Base-by-base conservation (phyloP, 441 rosid species). In the Euphorbia celastroides region DNA sequence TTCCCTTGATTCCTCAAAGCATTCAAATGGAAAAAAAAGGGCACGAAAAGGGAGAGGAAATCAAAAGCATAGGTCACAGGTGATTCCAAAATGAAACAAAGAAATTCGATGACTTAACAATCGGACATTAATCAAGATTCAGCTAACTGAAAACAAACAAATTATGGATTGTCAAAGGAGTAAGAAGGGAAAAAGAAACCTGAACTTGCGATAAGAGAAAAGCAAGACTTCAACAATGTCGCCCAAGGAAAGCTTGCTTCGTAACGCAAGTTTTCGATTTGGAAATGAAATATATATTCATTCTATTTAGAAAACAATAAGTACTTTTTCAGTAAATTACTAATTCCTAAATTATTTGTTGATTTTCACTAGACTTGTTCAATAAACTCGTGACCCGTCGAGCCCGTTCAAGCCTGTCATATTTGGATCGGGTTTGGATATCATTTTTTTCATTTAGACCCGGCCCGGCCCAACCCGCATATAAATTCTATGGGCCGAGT, bases 1-100 rank as follows among this genome's bases (percentile, higher is more conserved):
- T 11, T 22, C 41, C 52, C 7, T 31, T 20, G 14, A 32, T 34
- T 50, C 51, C 46, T 60, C 66, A 19, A 0, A 3, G 13, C 7
- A 48, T 44, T 6, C 22, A 64, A 64, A 56, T 17, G 64, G 64
- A 70, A 42, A 70, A 42, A n/a, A 12, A 1, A 23, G 13, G 17
- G 46, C 11, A 44, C 12, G 55, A 44, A 41, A 64, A 64, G 2
- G 23, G 32, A 16, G 42, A 60, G 26, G 42, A 28, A 41, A 25
- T 42, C 32, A 3, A 19, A 32, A 19, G 26, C 26, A 20, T 14
- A 34, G 52, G 23, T 25, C 28, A 7, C 2, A 14, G 3, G 23
- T 25, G 42, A 13, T 41, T 41, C 31, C 7, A 26, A 42, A 62
- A 46, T 44, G 7, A 41, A 13, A 20, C 2, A 11, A 23, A 32